These are phyloP conservation scores for Fonsecaea nubica DNA, from an alignment of 2,329 filamentous ascomycete genomes.

Conservation along the genomic window DNA sequence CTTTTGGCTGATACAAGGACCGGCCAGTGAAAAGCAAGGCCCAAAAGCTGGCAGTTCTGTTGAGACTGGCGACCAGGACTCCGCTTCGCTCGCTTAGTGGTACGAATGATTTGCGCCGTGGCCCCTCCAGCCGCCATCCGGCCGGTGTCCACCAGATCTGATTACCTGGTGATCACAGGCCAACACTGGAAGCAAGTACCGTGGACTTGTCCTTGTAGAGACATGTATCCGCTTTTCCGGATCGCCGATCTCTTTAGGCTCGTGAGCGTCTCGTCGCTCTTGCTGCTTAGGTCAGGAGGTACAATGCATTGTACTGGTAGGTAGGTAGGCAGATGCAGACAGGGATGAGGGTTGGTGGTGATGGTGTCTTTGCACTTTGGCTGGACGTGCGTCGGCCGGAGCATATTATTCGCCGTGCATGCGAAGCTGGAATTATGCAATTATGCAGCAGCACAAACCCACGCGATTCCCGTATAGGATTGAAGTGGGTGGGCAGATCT, in stretches of 20 bases:
- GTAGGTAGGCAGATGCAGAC: neutral
- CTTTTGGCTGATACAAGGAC: slow-evolving; percentile 1
- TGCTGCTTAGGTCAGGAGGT: neutral
- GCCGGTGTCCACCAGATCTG: slow-evolving; percentile 7
- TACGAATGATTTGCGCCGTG: neutral
- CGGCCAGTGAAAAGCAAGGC: neutral
- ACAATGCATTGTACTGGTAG: neutral
- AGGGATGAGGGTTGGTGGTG: neutral
- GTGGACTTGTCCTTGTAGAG: too few relatives aligned
- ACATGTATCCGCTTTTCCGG: neutral
- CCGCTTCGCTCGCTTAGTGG: neutral
- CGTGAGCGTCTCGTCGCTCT: neutral
- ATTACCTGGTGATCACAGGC: slow-evolving; percentile 1
- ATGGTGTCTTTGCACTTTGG: neutral
- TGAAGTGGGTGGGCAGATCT: slow-evolving; percentile 4
- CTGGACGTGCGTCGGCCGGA: neutral
- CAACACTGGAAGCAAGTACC: neutral
- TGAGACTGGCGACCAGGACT: neutral
- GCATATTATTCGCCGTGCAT: neutral
- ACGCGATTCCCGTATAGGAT: neutral
- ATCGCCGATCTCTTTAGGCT: neutral
- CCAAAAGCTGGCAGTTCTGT: neutral
- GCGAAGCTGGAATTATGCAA: neutral
- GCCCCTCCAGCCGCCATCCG: neutral
- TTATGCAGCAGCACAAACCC: neutral